Evolutionary conservation across 2,329 filamentous ascomycete species (phyloP).

Genomic region (Rhynchosporium agropyri): DNA sequence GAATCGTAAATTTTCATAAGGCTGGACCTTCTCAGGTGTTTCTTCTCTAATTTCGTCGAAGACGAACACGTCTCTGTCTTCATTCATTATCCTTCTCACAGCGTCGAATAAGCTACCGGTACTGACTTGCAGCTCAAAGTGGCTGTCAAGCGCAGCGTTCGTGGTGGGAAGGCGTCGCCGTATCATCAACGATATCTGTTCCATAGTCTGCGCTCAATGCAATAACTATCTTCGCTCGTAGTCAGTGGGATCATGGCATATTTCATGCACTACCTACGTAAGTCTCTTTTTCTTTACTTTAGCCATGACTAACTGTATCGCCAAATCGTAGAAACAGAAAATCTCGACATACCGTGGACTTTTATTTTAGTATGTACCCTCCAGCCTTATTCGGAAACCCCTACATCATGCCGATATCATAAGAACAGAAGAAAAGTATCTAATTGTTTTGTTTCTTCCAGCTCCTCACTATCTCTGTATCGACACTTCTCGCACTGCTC

Average conservation of each 20-base stretch:
- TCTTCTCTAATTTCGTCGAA: neutral
- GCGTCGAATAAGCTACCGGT: neutral
- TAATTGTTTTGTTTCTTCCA: slow-evolving; percentile 16
- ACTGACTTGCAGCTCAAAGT: slow-evolving; percentile 35
- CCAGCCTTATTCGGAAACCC: neutral
- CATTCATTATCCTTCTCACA: neutral
- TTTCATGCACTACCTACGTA: slow-evolving; percentile 40
- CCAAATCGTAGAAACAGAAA: slow-evolving; percentile 27
- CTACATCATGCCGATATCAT: too few relatives aligned
- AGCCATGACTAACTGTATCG: slow-evolving; percentile 4
- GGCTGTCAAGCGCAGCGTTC: slow-evolving; percentile 35
- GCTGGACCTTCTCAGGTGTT: neutral
- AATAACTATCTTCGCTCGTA: slow-evolving; percentile 33
- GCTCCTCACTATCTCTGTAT: slow-evolving; percentile 35
- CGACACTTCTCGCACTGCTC: slow-evolving; percentile 31
- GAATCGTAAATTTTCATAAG: neutral
- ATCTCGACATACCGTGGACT: slow-evolving; percentile 37
- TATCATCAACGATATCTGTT: slow-evolving; percentile 37
- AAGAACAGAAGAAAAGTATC: neutral
- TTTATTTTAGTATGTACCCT: slow-evolving; percentile 35
- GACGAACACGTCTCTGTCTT: neutral
- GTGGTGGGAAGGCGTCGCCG: slow-evolving; percentile 37
- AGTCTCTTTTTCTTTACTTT: slow-evolving; percentile 11
- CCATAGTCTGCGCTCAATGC: slow-evolving; percentile 36
- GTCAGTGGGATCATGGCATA: slow-evolving; percentile 39